Conservation (phyloP, 768 basidiomycete genomes). For the Termitomyces sp. region DNA sequence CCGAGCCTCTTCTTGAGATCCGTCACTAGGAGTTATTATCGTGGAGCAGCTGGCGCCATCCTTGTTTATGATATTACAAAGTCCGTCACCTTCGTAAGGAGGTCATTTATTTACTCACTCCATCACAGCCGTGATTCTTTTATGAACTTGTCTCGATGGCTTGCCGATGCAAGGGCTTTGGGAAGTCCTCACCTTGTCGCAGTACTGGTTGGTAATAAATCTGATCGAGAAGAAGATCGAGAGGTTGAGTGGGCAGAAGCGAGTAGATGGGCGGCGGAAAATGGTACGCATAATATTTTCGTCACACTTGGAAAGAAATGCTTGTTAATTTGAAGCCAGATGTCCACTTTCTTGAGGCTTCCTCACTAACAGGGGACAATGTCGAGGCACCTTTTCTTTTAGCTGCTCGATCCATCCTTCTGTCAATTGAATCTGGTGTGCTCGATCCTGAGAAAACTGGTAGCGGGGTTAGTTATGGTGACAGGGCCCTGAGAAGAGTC, state of each 20-base stretch:
- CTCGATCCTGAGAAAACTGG: constrained; percentile 93
- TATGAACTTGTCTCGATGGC: constrained; percentile 77
- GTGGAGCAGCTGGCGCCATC: constrained; percentile 88
- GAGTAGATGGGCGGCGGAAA: constrained; percentile 92
- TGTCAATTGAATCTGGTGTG: constrained; percentile 85
- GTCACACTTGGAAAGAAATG: background rate
- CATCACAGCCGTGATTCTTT: constrained; percentile 78
- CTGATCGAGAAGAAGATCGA: constrained; percentile 89
- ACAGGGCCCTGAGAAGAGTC: constrained; percentile 85
- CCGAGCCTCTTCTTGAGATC: constrained; percentile 41
- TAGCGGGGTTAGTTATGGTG: constrained; percentile 95
- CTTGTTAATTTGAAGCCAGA: constrained; percentile 37
- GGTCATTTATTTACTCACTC: background rate
- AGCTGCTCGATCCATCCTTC: constrained; percentile 80
- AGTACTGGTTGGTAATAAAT: constrained; percentile 92
- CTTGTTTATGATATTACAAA: constrained; percentile 93
- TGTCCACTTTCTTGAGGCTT: constrained; percentile 90
- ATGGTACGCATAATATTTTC: constrained; percentile 48
- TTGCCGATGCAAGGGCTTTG: constrained; percentile 88
- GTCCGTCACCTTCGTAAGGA: constrained; percentile 29
- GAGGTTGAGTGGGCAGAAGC: constrained; percentile 97
- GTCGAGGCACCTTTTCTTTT: constrained; percentile 90
- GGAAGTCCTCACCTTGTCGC: constrained; percentile 88
- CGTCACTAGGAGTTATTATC: constrained; percentile 93
- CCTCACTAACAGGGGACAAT: constrained; percentile 89